A percentile compares a stretch with the other conserved stretches of the same genome.
These are phyloP conservation scores for Grigorovia yakushimaensis DNA, from an alignment of 805 yeast genomes.

Conservation along the genomic window DNA sequence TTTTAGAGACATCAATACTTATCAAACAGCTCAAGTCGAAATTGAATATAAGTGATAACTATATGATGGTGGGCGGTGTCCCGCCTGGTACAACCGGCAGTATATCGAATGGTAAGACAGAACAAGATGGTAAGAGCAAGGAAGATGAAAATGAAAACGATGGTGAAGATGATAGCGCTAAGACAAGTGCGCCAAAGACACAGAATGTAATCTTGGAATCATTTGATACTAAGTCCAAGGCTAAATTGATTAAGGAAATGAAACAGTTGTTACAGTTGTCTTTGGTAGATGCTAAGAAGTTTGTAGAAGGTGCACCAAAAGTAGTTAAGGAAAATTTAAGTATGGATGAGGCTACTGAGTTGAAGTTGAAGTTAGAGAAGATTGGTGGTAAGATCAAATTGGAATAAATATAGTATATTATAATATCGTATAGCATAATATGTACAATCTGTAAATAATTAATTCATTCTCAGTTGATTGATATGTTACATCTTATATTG, in stretches of 20 bases:
- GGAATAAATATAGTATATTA: constrained; percentile 45
- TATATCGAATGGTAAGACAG: constrained; percentile 18
- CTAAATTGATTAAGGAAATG: constrained; percentile 96
- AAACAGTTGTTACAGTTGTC: constrained; percentile 85
- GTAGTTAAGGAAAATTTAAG: constrained; percentile 88
- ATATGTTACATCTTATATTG: too few species aligned
- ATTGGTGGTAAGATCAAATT: constrained; percentile 88
- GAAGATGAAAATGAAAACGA: constrained; percentile 37
- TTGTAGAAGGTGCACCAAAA: constrained; percentile 97
- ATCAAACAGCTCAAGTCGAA: constrained; percentile 69
- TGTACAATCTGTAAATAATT: not conserved
- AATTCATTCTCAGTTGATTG: too few species aligned
- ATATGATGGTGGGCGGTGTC: not conserved
- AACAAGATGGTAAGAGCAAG: constrained; percentile 17
- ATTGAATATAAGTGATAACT: constrained; percentile 76
- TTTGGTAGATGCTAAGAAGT: constrained; percentile 93
- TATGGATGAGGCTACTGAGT: constrained; percentile 96
- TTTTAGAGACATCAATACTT: constrained; percentile 84
- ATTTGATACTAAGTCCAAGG: constrained; percentile 90
- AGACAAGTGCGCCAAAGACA: constrained; percentile 61
- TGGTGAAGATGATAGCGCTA: constrained; percentile 43
- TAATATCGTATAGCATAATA: not conserved
- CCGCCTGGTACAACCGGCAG: not conserved
- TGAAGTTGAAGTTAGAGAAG: constrained; percentile 84
- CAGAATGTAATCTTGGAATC: constrained; percentile 87